Base-by-base conservation (phyloP, 169 alveolate species). In the Plasmodium adleri region DNA sequence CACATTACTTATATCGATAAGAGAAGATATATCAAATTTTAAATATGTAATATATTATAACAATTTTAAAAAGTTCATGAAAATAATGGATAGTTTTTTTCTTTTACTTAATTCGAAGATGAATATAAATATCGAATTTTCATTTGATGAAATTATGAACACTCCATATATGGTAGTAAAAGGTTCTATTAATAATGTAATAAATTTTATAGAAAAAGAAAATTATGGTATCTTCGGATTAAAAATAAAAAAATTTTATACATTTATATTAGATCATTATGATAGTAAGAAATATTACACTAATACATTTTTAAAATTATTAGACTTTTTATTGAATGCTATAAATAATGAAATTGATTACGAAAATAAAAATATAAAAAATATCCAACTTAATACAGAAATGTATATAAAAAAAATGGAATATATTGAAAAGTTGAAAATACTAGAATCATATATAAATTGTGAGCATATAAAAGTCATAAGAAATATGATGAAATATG, bases 11-110 rank as follows among this genome's bases (percentile, higher is more conserved):
- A 56, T 86, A 67, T 72, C 88, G 7, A 58, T 86, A 72, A 86
- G 70, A 73, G 73, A 86, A 86, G 92, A 86, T 54, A 62, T 86
- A 63, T 58, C 63, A 72, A 70, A 72, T 59, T 86, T 86, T 86
- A 64, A 86, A 72, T 72, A 86, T 64, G 22, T 86, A 2, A 71
- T 86, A 50, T 70, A 71, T 73, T 86, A 71, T 20, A 67, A 86
- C 24, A 86, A 72, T 60, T 71, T 71, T 54, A 39, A 50, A 52
- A 39, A 62, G 26, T 86, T 86, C 71, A 26, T 72, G n/a, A 72
- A 72, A 49, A n/a, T 86, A 39, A 86, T 86, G 86, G 92, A 86
- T 72, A 24, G 20, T 3, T 72, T 86, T 43, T 20, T 86, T 24
- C 32, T 39, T 7, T 68, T 26, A 13, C 59, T 86, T 10, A 72